Evolutionary conservation across 306 rosid species (phyloP), one percentile per base, ranked within the genome.

Genomic region (Rosa persica): DNA sequence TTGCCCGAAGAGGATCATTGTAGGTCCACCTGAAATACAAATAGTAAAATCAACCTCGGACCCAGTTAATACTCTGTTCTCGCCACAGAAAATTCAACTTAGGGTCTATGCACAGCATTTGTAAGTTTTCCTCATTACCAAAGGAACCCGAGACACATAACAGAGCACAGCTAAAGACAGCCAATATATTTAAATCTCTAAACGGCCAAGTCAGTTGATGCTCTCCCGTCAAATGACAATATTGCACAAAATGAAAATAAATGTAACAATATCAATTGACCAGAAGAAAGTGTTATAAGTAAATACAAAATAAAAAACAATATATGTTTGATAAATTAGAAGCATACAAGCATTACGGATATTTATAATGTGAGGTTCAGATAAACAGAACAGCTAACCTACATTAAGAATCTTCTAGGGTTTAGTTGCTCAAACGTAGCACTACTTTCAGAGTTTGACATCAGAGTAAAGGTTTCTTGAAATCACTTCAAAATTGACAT

Each of bases 1-100:
- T 95, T 12, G 93, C 93, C 15, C 98, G 97, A 66, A 95, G 98
- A 79, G 98, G 97, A 78, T 95, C 98, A 23, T 92, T 95, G 89
- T 92, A 91, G 19, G 98, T 95, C 98, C 98, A 95, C 67, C 98
- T 94, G 93, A 82, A 89, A 20, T 23, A 20, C 83, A 83, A 39
- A 34, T 30, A 42, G 48, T 22, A 34, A 12, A 68, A 36, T 34
- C 44, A 65, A 65, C 43, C 70, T 65, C 44, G 10, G 20, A 30
- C 70, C 20, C 30, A 27, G 25, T 3, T 55, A 12, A 72, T 51
- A 57, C 5, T 8, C 36, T 72, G 47, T 48, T 72, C 65, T 51
- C 44, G 30, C 20, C 76, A 51, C n/a, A 36, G 9, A 51, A 51
- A 48, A 6, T 46, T 16, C 12, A 46, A 27, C 9, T 48, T 34